Conservation (phyloP, 23 red algal genomes). For the Gracilaria vermiculophylla region DNA sequence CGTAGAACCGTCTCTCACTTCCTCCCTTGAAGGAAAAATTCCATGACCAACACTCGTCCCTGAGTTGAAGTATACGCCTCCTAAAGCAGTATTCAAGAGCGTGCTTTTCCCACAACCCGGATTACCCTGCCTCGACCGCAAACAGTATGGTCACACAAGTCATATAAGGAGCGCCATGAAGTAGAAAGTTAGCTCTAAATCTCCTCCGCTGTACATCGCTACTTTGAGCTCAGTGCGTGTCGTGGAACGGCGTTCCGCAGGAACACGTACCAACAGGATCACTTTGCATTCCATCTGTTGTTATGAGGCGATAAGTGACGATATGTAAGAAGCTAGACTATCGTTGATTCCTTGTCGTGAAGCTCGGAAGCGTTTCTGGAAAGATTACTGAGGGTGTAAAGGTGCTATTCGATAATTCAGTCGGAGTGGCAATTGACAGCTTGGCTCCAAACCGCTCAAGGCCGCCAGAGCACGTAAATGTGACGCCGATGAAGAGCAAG, state of each 20-base stretch:
- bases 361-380: too few relatives aligned
- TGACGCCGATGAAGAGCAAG: too few relatives aligned
- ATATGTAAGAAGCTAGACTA: not conserved
- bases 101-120: conserved; percentile 13
- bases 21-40: not conserved
- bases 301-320: not conserved
- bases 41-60: conserved; percentile 2
- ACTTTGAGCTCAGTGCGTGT: not conserved
- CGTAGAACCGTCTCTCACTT: not conserved
- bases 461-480: too few relatives aligned
- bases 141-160: not conserved
- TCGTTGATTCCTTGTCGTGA: too few relatives aligned
- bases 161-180: not conserved
- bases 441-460: too few relatives aligned
- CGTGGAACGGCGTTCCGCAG: not conserved
- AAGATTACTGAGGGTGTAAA: too few relatives aligned
- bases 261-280: not conserved
- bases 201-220: not conserved
- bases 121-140: not conserved
- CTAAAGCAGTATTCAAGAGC: conserved; percentile 8
- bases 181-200: not conserved
- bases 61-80: not conserved
- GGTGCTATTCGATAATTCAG: too few relatives aligned
- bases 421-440: too few relatives aligned
- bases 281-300: not conserved